A percentile compares a stretch with the other conserved stretches of the same genome.
Conservation (phyloP, 805 yeast genomes). For the Myxozyma melibiosi region DNA sequence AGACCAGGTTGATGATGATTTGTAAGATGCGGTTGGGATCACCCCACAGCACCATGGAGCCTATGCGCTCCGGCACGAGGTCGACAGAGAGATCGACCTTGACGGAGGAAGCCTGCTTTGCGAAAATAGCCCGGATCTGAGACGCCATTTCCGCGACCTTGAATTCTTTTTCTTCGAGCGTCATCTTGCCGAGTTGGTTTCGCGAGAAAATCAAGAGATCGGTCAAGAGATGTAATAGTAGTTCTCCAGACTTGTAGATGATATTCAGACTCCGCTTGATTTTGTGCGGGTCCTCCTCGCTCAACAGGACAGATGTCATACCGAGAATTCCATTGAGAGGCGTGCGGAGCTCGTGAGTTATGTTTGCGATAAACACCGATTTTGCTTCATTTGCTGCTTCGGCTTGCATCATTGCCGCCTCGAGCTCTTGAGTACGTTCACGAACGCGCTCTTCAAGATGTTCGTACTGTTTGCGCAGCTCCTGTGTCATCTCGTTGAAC, state of each 20-base stretch:
- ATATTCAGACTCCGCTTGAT: constrained; percentile 76
- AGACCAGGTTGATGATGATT: constrained; percentile 87
- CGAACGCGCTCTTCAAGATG: constrained; percentile 86
- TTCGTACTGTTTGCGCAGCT: constrained; percentile 78
- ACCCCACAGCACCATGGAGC: constrained; percentile 73
- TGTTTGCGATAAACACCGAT: constrained; percentile 88
- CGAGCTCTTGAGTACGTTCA: constrained; percentile 83
- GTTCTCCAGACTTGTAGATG: constrained; percentile 88
- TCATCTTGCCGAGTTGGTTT: constrained; percentile 80
- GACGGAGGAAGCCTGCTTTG: constrained; percentile 76
- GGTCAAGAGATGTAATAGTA: constrained; percentile 82
- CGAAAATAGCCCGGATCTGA: constrained; percentile 83
- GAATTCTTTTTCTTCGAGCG: constrained; percentile 81
- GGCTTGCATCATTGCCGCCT: constrained; percentile 55
- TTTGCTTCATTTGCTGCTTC: constrained; percentile 91
- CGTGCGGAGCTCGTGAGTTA: constrained; percentile 91
- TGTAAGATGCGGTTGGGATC: constrained; percentile 90
- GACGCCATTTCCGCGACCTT: constrained; percentile 76
- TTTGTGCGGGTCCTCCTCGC: constrained; percentile 68
- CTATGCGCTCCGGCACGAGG: constrained; percentile 53
- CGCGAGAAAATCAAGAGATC: constrained; percentile 91
- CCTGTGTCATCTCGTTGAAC: constrained; percentile 88
- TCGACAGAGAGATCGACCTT: constrained; percentile 67
- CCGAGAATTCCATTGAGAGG: constrained; percentile 96
- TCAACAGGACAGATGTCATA: constrained; percentile 92